These are phyloP conservation scores for Neospermospora avenae DNA, from an alignment of 2,329 filamentous ascomycete genomes.

Conservation along the genomic window DNA sequence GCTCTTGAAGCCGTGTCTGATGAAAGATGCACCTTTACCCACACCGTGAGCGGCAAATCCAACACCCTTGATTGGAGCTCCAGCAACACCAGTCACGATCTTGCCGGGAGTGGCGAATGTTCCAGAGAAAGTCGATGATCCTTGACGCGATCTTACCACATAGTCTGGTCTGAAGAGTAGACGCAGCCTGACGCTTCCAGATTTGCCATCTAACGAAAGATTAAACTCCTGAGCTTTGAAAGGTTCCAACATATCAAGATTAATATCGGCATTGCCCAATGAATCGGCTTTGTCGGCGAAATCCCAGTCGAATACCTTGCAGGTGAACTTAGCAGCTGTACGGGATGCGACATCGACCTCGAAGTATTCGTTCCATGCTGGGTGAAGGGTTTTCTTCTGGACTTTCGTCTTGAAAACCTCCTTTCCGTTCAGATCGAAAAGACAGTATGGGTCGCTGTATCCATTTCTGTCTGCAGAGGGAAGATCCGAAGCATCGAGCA, in stretches of 20 bases:
- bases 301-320: constrained; percentile 92
- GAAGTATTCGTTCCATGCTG: constrained; percentile 95
- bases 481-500: constrained; percentile 82
- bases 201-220: constrained; percentile 81
- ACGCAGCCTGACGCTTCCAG: constrained; percentile 75
- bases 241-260: constrained; percentile 76
- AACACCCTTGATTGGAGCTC: constrained; percentile 90
- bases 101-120: constrained; percentile 85
- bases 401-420: constrained; percentile 94
- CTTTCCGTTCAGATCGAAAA: constrained; percentile 85
- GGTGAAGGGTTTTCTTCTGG: constrained; percentile 94
- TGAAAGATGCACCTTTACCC: constrained; percentile 84
- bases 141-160: constrained; percentile 79
- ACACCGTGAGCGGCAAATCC: constrained; percentile 67
- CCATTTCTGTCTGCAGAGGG: constrained; percentile 93
- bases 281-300: constrained; percentile 93
- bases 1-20: constrained; percentile 78
- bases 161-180: constrained; percentile 93
- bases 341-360: constrained; percentile 79
- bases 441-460: constrained; percentile 95
- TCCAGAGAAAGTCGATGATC: constrained; percentile 87
- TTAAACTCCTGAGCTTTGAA: constrained; percentile 76
- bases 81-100: constrained; percentile 76
- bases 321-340: constrained; percentile 77
- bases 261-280: constrained; percentile 73